These are phyloP conservation scores for Phycomyces nitens DNA, from an alignment of 192 early-diverging fungal species.

Conservation along the genomic window DNA sequence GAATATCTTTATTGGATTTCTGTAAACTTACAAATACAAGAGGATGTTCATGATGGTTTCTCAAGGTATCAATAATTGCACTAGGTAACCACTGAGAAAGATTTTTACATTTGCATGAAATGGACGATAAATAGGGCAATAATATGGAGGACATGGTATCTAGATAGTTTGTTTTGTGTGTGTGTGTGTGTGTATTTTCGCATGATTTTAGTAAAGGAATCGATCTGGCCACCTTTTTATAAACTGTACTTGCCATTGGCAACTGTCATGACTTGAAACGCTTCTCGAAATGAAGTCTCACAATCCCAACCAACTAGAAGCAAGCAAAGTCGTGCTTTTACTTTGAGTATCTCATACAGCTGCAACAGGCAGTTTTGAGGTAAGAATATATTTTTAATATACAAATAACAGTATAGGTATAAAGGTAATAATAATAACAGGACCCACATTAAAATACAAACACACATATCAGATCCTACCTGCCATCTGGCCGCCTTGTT, in stretches of 20 bases:
- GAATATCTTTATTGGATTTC: background rate
- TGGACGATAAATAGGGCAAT: slow-evolving; percentile 17
- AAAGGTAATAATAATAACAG: background rate
- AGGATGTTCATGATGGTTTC: slow-evolving; percentile 2
- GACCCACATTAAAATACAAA: background rate
- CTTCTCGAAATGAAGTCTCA: slow-evolving; percentile 7
- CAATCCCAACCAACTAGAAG: slow-evolving; percentile 14
- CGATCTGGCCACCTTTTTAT: too few species aligned
- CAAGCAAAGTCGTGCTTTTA: slow-evolving; percentile 13
- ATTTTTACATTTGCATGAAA: slow-evolving; percentile 8
- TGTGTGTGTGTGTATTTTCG: too few species aligned
- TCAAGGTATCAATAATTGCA: background rate
- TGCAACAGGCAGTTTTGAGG: background rate
- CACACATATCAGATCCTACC: background rate
- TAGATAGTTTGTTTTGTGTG: background rate
- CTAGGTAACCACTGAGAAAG: slow-evolving; percentile 12
- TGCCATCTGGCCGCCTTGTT: background rate
- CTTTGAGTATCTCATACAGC: slow-evolving; percentile 11
- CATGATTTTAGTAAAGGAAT: background rate
- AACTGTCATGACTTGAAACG: slow-evolving; percentile 9
- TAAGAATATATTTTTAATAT: too few species aligned
- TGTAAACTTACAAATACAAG: slow-evolving; percentile 11
- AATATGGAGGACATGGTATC: slow-evolving; percentile 3
- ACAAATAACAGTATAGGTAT: background rate
- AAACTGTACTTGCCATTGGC: slow-evolving; percentile 7